Base-by-base conservation (phyloP, 1,139 yeast species). In the Taiozyma onychis region DNA sequence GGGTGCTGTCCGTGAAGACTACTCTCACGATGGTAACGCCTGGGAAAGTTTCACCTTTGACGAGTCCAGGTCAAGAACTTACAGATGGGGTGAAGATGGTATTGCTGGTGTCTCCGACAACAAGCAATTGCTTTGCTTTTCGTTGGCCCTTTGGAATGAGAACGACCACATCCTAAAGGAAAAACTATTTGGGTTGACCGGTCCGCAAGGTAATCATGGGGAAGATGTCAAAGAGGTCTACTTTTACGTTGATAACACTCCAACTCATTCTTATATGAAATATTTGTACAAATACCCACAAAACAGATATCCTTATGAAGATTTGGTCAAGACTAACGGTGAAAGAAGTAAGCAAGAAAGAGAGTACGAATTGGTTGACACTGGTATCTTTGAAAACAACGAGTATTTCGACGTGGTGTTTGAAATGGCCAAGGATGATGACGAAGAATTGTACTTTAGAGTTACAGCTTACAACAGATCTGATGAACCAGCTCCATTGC, bases 11-110 rank as follows among this genome's bases (percentile, higher is more conserved):
- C 74, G 97, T 55, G 97, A 91, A 68, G 98, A 91, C 66, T 91
- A 91, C 68, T 87, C 96, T 0, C 73, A 68, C 46, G 77, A 85
- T 61, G 98, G 98, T 44, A 93, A 90, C 59, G 97, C 97, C 3
- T 91, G 98, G 98, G 77, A 84, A 39, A 82, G 85, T 60, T 91
- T 91, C 68, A 90, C 96, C 10, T 90, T 90, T 66, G 96, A 88
- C 54, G 91, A 88, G 56, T 88, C 96, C 4, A 77, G 83, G 56
- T 80, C 95, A 28, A 76, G 98, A 63, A 82, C 88, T 18, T 91
- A 88, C 65, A 76, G 98, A 49, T 91, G 98, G 98, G 96, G 97
- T 46, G 98, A 91, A 68, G 98, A 91, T 66, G 98, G 98, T 4
- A 74, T 91, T 60, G 96, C 95, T 10, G 98, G 98, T 49, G 87